phyloP scores from a whole-genome alignment of 2,329 filamentous ascomycete genomes.

The Aspergillus tanneri region DNA sequence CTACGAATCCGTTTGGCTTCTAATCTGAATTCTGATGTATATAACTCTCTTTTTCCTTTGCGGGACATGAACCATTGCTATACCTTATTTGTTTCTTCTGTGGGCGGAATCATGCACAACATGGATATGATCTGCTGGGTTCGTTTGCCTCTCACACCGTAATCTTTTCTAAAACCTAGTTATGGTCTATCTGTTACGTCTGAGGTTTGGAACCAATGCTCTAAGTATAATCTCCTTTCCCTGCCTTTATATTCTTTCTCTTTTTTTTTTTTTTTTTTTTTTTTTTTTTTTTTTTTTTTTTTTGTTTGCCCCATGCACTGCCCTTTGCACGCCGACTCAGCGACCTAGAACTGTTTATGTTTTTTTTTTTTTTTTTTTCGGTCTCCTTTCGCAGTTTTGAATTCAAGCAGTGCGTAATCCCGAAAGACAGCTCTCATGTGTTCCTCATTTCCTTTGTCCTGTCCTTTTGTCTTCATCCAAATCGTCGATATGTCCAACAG shows the following conservation, averaged over 20 bases:
- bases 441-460: constrained; percentile 7
- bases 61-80: constrained; percentile 26
- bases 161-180: constrained; percentile 12
- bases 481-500: no score
- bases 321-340: constrained; percentile 22
- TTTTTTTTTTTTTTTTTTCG: constrained; percentile 3
- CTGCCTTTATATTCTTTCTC: constrained; percentile 4
- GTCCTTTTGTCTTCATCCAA: no score
- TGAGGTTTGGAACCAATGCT: constrained; percentile 16
- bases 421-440: constrained; percentile 9
- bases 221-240: constrained; percentile 3
- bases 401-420: constrained; percentile 5
- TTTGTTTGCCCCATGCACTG: no score
- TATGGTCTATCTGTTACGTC: constrained; percentile 3
- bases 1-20: constrained; percentile 70
- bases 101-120: constrained; percentile 17
- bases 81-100: constrained; percentile 21
- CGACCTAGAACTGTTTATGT: constrained; percentile 19
- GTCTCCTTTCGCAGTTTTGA: not conserved
- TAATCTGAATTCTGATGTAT: constrained; percentile 40
- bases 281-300: constrained; percentile 2
- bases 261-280: constrained; percentile 5
- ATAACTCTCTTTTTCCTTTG: constrained; percentile 25
- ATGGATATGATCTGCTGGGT: constrained; percentile 13
- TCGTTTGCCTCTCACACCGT: constrained; percentile 10